These are phyloP conservation scores for Leptographium galeiforme DNA, from an alignment of 2,329 filamentous ascomycete genomes.

Conservation along the genomic window DNA sequence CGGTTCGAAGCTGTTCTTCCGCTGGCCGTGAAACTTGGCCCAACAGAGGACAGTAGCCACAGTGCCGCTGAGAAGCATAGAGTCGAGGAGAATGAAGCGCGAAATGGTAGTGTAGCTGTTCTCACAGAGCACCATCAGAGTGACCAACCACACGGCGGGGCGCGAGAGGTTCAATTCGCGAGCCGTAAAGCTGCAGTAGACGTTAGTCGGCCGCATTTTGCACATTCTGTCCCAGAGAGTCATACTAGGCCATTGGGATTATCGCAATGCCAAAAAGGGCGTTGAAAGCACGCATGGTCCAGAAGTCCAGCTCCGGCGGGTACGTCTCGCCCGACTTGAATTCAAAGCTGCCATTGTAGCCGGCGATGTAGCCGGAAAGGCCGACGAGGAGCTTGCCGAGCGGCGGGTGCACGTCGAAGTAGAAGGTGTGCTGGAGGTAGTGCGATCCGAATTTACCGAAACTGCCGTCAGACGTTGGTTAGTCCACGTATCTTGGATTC, in stretches of 20 bases:
- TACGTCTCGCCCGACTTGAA: conserved; percentile 98
- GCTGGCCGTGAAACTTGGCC: conserved; percentile 88
- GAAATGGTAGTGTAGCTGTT: conserved; percentile 99
- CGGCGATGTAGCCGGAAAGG: conserved; percentile 86
- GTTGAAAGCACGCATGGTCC: conserved; percentile 98
- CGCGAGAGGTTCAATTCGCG: conserved; percentile 77
- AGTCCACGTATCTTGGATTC: background rate
- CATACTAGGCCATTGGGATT: conserved; percentile 71
- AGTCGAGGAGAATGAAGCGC: conserved; percentile 94
- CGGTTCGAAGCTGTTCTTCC: conserved; percentile 69
- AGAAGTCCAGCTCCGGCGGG: conserved; percentile 86
- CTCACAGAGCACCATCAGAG: conserved; percentile 94
- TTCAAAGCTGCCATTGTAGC: conserved; percentile 98
- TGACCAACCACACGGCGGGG: conserved; percentile 86
- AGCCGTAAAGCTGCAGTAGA: conserved; percentile 52
- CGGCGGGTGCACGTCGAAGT: conserved; percentile 79
- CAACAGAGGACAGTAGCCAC: conserved; percentile 95
- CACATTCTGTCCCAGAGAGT: background rate
- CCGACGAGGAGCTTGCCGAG: conserved; percentile 98
- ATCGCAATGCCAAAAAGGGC: conserved; percentile 86
- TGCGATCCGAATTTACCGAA: conserved; percentile 98
- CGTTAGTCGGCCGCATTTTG: background rate
- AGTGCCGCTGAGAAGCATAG: conserved; percentile 98
- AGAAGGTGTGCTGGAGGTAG: conserved; percentile 98
- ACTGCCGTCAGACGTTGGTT: conserved; percentile 26